Percentiles rank a stretch among this genome's conserved stretches.
These are phyloP conservation scores for Avena eriantha DNA, from an alignment of 176 grass and related monocot species.

Conservation along the genomic window DNA sequence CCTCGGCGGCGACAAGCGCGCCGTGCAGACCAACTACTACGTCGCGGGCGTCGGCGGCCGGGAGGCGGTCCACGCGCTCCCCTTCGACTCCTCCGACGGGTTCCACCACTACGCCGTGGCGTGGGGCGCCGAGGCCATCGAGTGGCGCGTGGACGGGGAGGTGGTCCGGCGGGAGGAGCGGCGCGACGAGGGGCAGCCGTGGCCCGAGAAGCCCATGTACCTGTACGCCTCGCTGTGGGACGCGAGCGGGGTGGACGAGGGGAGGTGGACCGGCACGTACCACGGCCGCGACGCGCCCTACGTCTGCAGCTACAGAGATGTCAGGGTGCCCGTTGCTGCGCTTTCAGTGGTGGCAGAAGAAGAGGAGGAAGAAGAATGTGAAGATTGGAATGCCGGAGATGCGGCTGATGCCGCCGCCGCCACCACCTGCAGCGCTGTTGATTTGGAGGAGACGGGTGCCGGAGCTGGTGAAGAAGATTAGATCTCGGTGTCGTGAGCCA, in stretches of 20 bases:
- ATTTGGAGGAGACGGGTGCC: not conserved
- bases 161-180: constrained; percentile 61
- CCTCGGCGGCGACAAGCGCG: constrained; percentile 64
- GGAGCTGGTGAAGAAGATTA: constrained; percentile 42
- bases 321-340: constrained; percentile 50
- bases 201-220: constrained; percentile 84
- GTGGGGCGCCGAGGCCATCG: constrained; percentile 52
- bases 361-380: not conserved
- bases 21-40: constrained; percentile 76
- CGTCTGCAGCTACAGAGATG: constrained; percentile 66
- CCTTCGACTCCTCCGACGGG: constrained; percentile 58
- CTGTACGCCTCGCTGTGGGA: constrained; percentile 82
- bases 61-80: constrained; percentile 60
- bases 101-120: constrained; percentile 79
- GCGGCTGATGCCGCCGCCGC: not conserved
- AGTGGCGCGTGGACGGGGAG: constrained; percentile 75
- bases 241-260: constrained; percentile 59
- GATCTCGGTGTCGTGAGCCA: not conserved
- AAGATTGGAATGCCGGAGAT: not conserved
- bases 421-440: not conserved
- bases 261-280: constrained; percentile 68
- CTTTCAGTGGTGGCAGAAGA: constrained; percentile 35
- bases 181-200: constrained; percentile 38
- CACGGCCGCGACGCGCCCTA: constrained; percentile 66
- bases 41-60: constrained; percentile 53